Conservation (phyloP, 2,329 filamentous ascomycete species). For the Aspergillus niger region DNA sequence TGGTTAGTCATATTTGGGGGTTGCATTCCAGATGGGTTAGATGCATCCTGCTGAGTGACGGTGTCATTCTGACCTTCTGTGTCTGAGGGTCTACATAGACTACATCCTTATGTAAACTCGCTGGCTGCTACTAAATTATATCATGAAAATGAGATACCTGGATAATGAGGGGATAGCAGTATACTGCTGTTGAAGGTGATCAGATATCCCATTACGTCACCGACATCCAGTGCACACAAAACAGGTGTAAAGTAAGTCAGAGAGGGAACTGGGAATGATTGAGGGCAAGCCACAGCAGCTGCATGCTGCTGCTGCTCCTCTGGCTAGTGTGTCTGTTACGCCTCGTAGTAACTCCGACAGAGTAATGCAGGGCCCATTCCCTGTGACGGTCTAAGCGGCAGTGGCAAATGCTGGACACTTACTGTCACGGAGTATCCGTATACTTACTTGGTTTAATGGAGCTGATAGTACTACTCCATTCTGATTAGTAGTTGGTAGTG, state of each 20-base stretch:
- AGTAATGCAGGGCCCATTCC: constrained; percentile 4
- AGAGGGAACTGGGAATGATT: background rate
- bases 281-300: background rate
- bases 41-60: background rate
- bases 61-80: background rate
- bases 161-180: background rate
- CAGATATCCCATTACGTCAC: background rate
- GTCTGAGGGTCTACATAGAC: no score
- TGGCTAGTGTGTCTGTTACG: background rate
- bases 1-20: background rate
- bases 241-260: background rate
- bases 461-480: background rate
- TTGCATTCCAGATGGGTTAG: background rate
- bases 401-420: constrained; percentile 1
- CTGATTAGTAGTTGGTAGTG: background rate
- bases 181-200: background rate
- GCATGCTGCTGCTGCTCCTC: background rate
- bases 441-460: background rate
- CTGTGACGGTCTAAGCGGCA: background rate
- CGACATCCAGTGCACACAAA: background rate
- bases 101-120: no score
- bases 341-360: constrained; percentile 1
- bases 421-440: background rate
- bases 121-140: no score
- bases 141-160: no score